Conservation (phyloP, 2,329 filamentous ascomycete species). For the Epichloe hybrida region DNA sequence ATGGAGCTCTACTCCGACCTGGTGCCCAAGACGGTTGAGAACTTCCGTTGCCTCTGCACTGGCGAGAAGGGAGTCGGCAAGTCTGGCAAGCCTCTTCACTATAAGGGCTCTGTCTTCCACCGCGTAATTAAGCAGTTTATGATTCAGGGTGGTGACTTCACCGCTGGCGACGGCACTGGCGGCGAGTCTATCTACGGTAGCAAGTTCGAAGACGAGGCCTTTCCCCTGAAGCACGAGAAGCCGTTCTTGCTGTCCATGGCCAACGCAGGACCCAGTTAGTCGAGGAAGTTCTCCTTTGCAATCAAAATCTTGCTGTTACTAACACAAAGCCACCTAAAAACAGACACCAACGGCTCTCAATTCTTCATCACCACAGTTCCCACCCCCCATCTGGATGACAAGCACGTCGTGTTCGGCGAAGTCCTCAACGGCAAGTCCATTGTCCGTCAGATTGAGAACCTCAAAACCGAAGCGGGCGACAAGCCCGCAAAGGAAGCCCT, state of each 20-base stretch:
- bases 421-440: constrained; percentile 87
- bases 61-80: constrained; percentile 83
- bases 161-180: constrained; percentile 82
- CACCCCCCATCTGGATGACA: constrained; percentile 89
- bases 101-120: constrained; percentile 89
- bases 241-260: constrained; percentile 96
- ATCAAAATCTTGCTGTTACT: not conserved
- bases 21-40: constrained; percentile 90
- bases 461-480: constrained; percentile 59
- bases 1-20: constrained; percentile 71
- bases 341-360: constrained; percentile 88
- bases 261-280: constrained; percentile 78
- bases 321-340: constrained; percentile 1
- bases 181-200: constrained; percentile 95
- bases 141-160: constrained; percentile 93
- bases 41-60: constrained; percentile 89
- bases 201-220: constrained; percentile 97
- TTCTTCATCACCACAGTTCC: constrained; percentile 95
- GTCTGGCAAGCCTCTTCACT: constrained; percentile 73
- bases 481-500: constrained; percentile 62
- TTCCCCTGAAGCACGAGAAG: constrained; percentile 78
- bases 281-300: not conserved
- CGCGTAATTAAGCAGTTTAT: constrained; percentile 98
- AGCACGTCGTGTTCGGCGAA: constrained; percentile 95
- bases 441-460: constrained; percentile 79